A percentile compares a stretch with the other conserved stretches of the same genome.
These are phyloP conservation scores for Hibiscus syriacus DNA, from an alignment of 345 rosid genomes.

Conservation along the genomic window DNA sequence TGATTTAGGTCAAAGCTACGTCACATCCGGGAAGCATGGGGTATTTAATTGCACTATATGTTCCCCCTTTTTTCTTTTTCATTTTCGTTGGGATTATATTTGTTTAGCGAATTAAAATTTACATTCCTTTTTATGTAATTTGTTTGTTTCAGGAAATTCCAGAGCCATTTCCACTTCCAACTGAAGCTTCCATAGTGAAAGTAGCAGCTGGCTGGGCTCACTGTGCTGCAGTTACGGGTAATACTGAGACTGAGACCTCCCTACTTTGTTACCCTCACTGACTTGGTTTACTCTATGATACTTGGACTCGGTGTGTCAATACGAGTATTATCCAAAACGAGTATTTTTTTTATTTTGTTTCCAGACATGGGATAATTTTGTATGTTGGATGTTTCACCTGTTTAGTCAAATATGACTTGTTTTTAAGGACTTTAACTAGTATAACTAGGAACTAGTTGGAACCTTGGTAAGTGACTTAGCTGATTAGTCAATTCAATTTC, in stretches of 20 bases:
- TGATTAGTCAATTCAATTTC: constrained; percentile 6
- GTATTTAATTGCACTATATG: constrained; percentile 28
- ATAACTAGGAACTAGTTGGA: not conserved
- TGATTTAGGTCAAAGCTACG: constrained; percentile 97
- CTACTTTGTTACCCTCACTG: too few species aligned
- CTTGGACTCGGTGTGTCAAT: too few species aligned
- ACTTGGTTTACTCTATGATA: too few species aligned
- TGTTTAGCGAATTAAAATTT: not conserved
- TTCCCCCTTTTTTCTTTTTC: not conserved
- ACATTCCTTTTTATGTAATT: not conserved
- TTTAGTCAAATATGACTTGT: not conserved
- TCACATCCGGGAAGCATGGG: constrained; percentile 97
- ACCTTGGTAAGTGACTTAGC: not conserved
- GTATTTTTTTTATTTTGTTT: too few species aligned
- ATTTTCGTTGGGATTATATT: not conserved
- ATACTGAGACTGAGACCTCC: not conserved
- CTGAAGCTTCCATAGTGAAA: constrained; percentile 49
- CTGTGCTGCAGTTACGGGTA: constrained; percentile 89
- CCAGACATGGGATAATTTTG: too few species aligned
- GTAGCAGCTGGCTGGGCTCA: constrained; percentile 99
- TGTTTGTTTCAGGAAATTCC: constrained; percentile 63
- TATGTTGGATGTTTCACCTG: not conserved
- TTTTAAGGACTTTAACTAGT: not conserved
- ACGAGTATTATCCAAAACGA: too few species aligned
- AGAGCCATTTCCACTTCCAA: constrained; percentile 89